A percentile compares a stretch with the other conserved stretches of the same genome.
phyloP scores from a whole-genome alignment of 352 stramenopile genomes.

The Phytophthora tubulina region DNA sequence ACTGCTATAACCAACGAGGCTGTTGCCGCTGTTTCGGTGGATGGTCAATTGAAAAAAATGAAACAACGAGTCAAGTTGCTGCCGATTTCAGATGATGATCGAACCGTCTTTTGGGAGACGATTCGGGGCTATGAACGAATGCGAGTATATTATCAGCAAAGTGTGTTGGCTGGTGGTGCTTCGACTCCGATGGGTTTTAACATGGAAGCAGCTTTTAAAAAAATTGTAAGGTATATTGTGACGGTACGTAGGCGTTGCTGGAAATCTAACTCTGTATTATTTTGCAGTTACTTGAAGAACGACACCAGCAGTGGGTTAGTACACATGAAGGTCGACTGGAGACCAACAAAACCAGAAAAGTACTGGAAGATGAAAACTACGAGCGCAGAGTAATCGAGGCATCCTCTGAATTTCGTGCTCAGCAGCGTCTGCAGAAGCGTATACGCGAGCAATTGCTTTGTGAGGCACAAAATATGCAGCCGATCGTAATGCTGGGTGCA shows the following conservation, averaged over 20 bases:
- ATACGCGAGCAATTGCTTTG: slow-evolving; percentile 46
- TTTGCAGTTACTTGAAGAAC: slow-evolving; percentile 54
- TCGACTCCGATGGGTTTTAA: slow-evolving; percentile 66
- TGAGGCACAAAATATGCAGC: slow-evolving; percentile 54
- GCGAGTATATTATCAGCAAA: slow-evolving; percentile 44
- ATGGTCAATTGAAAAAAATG: slow-evolving; percentile 58
- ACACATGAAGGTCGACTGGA: slow-evolving; percentile 49
- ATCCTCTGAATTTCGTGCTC: slow-evolving; percentile 55
- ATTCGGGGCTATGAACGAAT: slow-evolving; percentile 59
- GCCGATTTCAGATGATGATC: slow-evolving; percentile 55
- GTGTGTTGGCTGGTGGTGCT: slow-evolving; percentile 41
- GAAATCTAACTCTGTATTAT: slow-evolving; percentile 1
- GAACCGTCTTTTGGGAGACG: slow-evolving; percentile 50
- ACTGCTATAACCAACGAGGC: not conserved
- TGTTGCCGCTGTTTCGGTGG: slow-evolving; percentile 12
- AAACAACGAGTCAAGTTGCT: slow-evolving; percentile 57
- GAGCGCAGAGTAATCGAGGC: slow-evolving; percentile 56
- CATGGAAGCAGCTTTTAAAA: slow-evolving; percentile 64
- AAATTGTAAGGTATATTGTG: slow-evolving; percentile 35
- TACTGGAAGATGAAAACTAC: slow-evolving; percentile 56
- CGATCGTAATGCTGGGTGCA: slow-evolving; percentile 54
- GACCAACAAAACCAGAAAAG: slow-evolving; percentile 46
- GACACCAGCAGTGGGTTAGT: slow-evolving; percentile 52
- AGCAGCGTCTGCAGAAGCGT: slow-evolving; percentile 52
- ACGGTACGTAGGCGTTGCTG: not conserved